These are phyloP conservation scores for Artemisia argyi DNA, from an alignment of 129 eudicot species.

Conservation along the genomic window DNA sequence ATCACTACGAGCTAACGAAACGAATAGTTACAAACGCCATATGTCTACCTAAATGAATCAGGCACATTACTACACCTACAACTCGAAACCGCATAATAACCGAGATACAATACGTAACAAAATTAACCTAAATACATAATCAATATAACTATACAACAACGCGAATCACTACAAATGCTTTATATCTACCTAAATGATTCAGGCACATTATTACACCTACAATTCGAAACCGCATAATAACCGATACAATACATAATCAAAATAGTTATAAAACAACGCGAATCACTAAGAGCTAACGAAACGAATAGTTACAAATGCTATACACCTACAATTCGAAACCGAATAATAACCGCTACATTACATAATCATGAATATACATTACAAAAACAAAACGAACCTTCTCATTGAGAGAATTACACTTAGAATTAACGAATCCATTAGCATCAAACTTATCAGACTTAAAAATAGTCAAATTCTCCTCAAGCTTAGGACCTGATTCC, in stretches of 20 bases:
- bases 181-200: background rate
- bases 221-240: conserved; percentile 17
- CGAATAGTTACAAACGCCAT: background rate
- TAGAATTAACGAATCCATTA: conserved; percentile 78
- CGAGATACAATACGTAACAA: conserved; percentile 12
- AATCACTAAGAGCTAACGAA: background rate
- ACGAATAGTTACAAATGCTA: background rate
- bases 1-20: background rate
- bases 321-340: background rate
- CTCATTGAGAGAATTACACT: conserved; percentile 80
- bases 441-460: conserved; percentile 89
- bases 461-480: conserved; percentile 84
- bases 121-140: background rate
- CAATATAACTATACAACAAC: background rate
- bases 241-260: background rate
- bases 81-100: conserved; percentile 15
- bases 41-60: background rate
- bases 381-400: conserved; percentile 50
- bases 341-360: background rate
- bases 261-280: background rate
- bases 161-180: background rate
- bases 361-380: background rate
- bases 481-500: conserved; percentile 68
- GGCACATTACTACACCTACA: background rate
- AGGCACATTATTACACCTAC: background rate